Percentiles rank a stretch among this genome's conserved stretches.
phyloP scores from a whole-genome alignment of 78 protist species.

The Emiliania huxleyi region DNA sequence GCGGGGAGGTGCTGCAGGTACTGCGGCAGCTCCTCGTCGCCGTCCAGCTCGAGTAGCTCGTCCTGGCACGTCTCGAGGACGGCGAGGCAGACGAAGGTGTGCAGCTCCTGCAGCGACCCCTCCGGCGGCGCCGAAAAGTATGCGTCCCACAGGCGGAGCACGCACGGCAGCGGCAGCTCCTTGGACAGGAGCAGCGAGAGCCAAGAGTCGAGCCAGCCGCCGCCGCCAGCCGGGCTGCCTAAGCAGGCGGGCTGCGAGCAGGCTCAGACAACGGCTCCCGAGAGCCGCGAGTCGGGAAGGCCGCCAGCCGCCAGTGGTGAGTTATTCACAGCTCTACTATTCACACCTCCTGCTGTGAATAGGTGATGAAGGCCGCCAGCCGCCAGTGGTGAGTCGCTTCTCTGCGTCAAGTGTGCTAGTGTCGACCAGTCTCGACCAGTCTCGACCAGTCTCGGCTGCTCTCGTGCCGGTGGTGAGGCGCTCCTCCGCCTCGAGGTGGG shows the following conservation, averaged over 20 bases:
- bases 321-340: too few relatives aligned
- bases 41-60: slow-evolving; percentile 9
- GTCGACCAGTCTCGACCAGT: too few relatives aligned
- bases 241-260: too few relatives aligned
- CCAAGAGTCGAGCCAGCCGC: slow-evolving; percentile 56
- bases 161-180: slow-evolving; percentile 33
- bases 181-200: slow-evolving; percentile 3
- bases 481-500: slow-evolving; percentile 39
- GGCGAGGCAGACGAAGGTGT: slow-evolving; percentile 37
- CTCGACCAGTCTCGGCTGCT: too few relatives aligned
- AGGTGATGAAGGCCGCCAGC: too few relatives aligned
- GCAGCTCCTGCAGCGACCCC: slow-evolving; percentile 18
- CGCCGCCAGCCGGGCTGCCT: too few relatives aligned
- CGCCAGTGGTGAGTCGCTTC: too few relatives aligned
- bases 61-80: neutral
- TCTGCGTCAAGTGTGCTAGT: too few relatives aligned
- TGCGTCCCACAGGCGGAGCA: slow-evolving; percentile 50
- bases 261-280: too few relatives aligned
- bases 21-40: neutral
- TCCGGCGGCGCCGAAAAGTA: neutral
- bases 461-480: neutral
- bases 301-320: too few relatives aligned
- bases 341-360: too few relatives aligned
- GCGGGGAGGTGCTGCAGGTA: slow-evolving; percentile 29
- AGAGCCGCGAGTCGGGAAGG: too few relatives aligned